These are phyloP conservation scores for Aureobasidium sp. DNA, from an alignment of 2,329 filamentous ascomycete genomes.

Conservation along the genomic window DNA sequence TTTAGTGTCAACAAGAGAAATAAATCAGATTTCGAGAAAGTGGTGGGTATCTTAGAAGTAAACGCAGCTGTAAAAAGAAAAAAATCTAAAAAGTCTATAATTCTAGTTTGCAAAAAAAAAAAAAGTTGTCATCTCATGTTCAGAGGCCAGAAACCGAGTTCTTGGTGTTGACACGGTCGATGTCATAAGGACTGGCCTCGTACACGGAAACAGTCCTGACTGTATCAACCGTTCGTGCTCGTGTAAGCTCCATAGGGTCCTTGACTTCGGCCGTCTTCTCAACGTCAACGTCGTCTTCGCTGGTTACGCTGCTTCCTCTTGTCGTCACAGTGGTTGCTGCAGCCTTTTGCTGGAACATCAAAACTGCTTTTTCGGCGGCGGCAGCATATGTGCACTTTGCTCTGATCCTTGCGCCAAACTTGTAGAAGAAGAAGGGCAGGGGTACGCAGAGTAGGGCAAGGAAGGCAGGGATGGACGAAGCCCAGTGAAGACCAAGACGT, in stretches of 20 bases:
- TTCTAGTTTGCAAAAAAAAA: background rate
- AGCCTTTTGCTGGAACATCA: background rate
- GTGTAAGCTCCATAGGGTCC: background rate
- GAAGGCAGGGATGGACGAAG: conserved; percentile 27
- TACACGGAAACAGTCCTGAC: background rate
- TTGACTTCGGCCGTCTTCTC: background rate
- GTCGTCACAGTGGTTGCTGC: background rate
- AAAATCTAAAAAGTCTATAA: background rate
- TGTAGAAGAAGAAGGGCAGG: conserved; percentile 29
- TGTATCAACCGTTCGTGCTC: background rate
- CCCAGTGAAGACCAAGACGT: conserved; percentile 29
- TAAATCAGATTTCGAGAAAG: background rate
- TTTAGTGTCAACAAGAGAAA: no score
- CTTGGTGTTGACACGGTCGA: conserved; percentile 6
- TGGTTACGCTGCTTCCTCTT: background rate
- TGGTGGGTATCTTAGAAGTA: background rate
- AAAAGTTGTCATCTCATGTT: background rate
- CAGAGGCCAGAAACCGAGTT: background rate
- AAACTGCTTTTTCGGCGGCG: background rate
- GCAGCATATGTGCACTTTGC: conserved; percentile 22
- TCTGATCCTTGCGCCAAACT: conserved; percentile 39
- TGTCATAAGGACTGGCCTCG: conserved; percentile 7
- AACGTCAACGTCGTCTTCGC: background rate
- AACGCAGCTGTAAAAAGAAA: background rate
- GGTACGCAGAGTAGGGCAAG: conserved; percentile 25